phyloP scores from a whole-genome alignment of 2,329 filamentous ascomycete species.

The Stagonosporopsis cucurbitacearum region DNA sequence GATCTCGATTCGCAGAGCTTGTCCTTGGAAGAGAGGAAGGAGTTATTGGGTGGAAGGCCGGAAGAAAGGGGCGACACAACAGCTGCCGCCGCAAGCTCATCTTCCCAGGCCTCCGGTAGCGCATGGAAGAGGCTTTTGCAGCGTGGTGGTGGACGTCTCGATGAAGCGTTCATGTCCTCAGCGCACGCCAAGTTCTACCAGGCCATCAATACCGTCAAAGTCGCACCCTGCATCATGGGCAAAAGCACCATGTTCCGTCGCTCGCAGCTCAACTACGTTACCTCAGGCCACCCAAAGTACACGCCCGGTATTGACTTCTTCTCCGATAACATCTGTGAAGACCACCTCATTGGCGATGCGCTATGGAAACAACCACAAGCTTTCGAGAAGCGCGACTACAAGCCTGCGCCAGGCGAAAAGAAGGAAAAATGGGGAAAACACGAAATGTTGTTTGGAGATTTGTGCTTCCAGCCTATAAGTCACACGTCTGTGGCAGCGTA shows the following conservation, averaged over 20 bases:
- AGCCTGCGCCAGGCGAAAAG: constrained; percentile 32
- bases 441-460: constrained; percentile 80
- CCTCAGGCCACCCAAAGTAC: constrained; percentile 57
- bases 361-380: constrained; percentile 72
- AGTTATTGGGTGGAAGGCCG: constrained; percentile 36
- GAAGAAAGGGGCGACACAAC: constrained; percentile 24
- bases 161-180: constrained; percentile 94
- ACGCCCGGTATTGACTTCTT: constrained; percentile 86
- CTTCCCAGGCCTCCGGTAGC: constrained; percentile 34
- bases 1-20: constrained; percentile 60
- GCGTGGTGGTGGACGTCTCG: constrained; percentile 77
- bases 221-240: constrained; percentile 92
- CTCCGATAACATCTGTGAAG: constrained; percentile 95
- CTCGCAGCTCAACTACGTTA: constrained; percentile 82
- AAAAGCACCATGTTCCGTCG: constrained; percentile 99
- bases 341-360: constrained; percentile 91
- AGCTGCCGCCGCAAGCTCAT: constrained; percentile 38
- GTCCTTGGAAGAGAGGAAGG: constrained; percentile 39
- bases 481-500: constrained; percentile 81
- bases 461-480: constrained; percentile 88
- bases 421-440: constrained; percentile 71
- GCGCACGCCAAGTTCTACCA: constrained; percentile 97
- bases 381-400: constrained; percentile 37
- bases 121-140: constrained; percentile 36
- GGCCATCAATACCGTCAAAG: constrained; percentile 89